Evolutionary conservation across 2,329 filamentous ascomycete species (phyloP), one percentile per base, ranked within the genome.

Genomic region (Colletotrichum sansevieriae): DNA sequence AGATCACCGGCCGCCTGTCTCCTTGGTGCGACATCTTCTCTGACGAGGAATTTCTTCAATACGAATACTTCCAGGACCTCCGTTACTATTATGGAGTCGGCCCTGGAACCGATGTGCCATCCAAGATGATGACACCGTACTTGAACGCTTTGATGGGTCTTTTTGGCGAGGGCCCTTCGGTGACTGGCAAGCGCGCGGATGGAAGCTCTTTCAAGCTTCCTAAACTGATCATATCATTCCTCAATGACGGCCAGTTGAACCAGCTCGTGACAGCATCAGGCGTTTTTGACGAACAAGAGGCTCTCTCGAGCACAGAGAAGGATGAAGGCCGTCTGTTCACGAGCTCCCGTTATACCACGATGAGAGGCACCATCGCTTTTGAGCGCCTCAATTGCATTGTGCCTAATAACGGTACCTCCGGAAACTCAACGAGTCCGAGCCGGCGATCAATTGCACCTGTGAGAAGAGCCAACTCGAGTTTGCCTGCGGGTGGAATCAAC

Each of bases 61-160:
- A 92, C 71, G 89, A 92, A 73, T 92, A 92, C 75, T 82, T 84
- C 2, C 89, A 92, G 71, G 90, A 92, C 73, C 78, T 92, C 44
- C 85, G 89, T 35, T 92, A 92, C 77, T 91, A 88, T 78, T 91
- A 92, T 73, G 88, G 88, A 11, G 81, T 84, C 1, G 89, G 90
- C 0, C 86, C 87, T 0, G 89, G 87, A 1, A 83, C 83, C 2
- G 78, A 83, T 39, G 79, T 88, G 20, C 82, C 87, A 8, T 80
- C 83, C 41, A 85, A 84, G 65, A 85, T 89, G 80, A 88, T 91
- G 88, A 82, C 88, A 11, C 88, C 89, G 0, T 87, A 88, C 66
- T 79, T 92, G 2, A 82, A 86, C 20, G 79, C 82, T 2, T 76
- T 91, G 6, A 78, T 89, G 1, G 76, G 80, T 13, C 77, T 88